Base-by-base conservation (phyloP, 1,284 basidiomycete species). In the Naganishia albida region DNA sequence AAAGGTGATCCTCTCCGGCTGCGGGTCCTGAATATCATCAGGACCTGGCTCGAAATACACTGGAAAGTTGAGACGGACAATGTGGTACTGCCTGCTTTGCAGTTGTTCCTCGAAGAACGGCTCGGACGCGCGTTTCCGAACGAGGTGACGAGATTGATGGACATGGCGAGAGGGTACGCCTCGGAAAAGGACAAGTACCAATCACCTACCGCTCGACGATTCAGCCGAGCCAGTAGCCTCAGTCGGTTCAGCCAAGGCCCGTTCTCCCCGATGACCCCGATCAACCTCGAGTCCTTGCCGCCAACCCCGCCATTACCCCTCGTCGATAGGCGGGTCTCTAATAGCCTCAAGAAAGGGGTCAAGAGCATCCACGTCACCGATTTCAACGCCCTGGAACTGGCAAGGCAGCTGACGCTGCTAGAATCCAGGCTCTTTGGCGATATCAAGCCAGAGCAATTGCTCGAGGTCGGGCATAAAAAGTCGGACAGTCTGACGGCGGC, bases 391-490 rank as follows among this genome's bases (percentile, higher is more conserved):
- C 78, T 94, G 38, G 96, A 99, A 78, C 78, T 99, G 20, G 95
- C 93, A 0, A 85, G 96, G 44, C 96, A 99, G 76, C 81, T 99
- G 62, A 98, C 96, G 0, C 86, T 98, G 64, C 85, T 96, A 82
- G 96, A 99, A 77, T 89, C 88, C 69, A 83, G 86, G 44, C 80
- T 97, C 53, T 99, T 95, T 80, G 86, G 88, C 75, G 88, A 86
- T 74, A 94, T 99, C 71, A 87, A 87, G 48, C 89, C 93, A 0
- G 89, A 90, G 78, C 95, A 99, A 77, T 93, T 95, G 79, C 81
- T 99, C 15, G 86, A 87, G 71, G 86, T 90, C 38, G 88, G 88
- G 26, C 82, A 88, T 51, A 89, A 90, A 73, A 86, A 87, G 73
- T 86, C 85, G 0, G 87, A 90, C 39, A 85, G 87, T 82, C 81